Conservation (phyloP, 2,329 filamentous ascomycete genomes). For the Hypoxylon sp. region DNA sequence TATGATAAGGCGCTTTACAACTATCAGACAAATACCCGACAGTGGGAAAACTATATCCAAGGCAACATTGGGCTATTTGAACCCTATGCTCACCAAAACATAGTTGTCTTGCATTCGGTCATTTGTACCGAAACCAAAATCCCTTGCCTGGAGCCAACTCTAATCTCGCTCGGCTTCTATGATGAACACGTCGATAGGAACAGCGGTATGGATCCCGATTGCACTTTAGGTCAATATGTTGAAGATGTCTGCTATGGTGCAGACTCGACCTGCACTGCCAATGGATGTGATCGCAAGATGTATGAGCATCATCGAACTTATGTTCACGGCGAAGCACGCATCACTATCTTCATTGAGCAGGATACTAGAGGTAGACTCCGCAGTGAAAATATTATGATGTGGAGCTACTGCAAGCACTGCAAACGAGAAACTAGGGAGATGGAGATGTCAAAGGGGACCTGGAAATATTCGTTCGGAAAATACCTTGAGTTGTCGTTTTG, state of each 20-base stretch:
- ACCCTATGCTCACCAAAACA: constrained; percentile 95
- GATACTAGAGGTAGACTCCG: constrained; percentile 63
- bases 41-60: constrained; percentile 96
- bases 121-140: constrained; percentile 95
- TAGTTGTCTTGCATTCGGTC: constrained; percentile 92
- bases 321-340: constrained; percentile 93
- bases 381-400: constrained; percentile 88
- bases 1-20: constrained; percentile 96
- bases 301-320: constrained; percentile 95
- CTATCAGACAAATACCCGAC: constrained; percentile 92
- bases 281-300: constrained; percentile 90
- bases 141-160: constrained; percentile 89
- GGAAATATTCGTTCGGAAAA: constrained; percentile 99
- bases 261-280: constrained; percentile 82
- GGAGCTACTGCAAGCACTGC: constrained; percentile 95
- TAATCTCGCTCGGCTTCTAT: constrained; percentile 94
- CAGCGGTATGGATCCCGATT: constrained; percentile 83
- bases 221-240: constrained; percentile 93
- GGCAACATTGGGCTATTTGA: constrained; percentile 92
- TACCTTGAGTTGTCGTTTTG: constrained; percentile 98
- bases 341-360: constrained; percentile 90
- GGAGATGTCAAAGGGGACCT: constrained; percentile 93
- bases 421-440: constrained; percentile 90
- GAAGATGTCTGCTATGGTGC: constrained; percentile 88
- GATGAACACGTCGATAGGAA: constrained; percentile 82